phyloP scores from a whole-genome alignment of 1,139 yeast genomes.

The Debaryomyces sp. region DNA sequence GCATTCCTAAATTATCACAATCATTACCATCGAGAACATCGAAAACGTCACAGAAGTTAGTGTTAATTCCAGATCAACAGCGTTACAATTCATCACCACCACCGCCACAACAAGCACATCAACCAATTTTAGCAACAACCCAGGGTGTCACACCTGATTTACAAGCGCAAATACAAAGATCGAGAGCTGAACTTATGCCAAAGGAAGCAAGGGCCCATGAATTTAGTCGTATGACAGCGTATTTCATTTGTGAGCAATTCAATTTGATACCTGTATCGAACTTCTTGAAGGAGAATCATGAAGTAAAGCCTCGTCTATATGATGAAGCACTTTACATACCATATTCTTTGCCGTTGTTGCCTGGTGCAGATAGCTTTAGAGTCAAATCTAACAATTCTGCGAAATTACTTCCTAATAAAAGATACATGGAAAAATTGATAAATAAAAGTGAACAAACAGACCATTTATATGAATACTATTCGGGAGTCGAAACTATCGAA shows the following conservation, averaged over 20 bases:
- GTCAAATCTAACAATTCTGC: slow-evolving; percentile 78
- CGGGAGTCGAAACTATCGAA: slow-evolving; percentile 75
- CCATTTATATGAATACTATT: slow-evolving; percentile 87
- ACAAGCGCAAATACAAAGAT: slow-evolving; percentile 45
- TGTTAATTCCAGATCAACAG: slow-evolving; percentile 75
- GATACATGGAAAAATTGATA: slow-evolving; percentile 72
- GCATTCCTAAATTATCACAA: slow-evolving; percentile 61
- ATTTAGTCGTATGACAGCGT: slow-evolving; percentile 86
- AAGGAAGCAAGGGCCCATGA: slow-evolving; percentile 69
- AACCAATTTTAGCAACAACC: slow-evolving; percentile 8
- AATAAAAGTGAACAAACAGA: slow-evolving; percentile 83
- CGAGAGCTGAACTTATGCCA: slow-evolving; percentile 71
- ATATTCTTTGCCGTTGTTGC: slow-evolving; percentile 81
- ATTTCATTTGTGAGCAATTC: slow-evolving; percentile 82
- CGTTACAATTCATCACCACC: slow-evolving; percentile 18
- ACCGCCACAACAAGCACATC: slow-evolving; percentile 20
- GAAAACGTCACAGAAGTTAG: slow-evolving; percentile 82
- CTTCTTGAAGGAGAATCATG: slow-evolving; percentile 70
- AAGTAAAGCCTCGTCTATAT: slow-evolving; percentile 81
- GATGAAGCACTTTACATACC: slow-evolving; percentile 94
- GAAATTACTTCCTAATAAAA: slow-evolving; percentile 62
- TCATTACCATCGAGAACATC: slow-evolving; percentile 85
- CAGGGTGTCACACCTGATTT: slow-evolving; percentile 20
- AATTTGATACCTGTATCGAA: slow-evolving; percentile 63
- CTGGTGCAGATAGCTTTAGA: slow-evolving; percentile 84